Evolutionary conservation across 768 basidiomycete species (phyloP).

Genomic region (Melanogaster broomeanus): DNA sequence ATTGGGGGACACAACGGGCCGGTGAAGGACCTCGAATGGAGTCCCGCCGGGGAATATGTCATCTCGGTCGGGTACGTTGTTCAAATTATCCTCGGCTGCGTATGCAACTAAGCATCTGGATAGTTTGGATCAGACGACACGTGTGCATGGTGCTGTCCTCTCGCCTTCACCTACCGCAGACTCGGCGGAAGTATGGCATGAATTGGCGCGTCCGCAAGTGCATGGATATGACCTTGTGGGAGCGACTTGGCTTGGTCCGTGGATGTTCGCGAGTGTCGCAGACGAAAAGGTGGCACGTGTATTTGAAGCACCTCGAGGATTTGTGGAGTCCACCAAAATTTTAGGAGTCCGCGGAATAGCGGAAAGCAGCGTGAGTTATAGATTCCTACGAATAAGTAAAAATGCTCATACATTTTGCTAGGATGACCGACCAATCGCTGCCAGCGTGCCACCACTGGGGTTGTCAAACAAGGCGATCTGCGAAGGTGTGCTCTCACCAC

Average conservation of each 20-base stretch:
- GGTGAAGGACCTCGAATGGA: conserved; percentile 85
- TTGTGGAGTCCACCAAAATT: conserved; percentile 62
- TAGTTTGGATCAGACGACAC: conserved; percentile 89
- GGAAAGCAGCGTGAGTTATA: conserved; percentile 48
- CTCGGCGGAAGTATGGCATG: conserved; percentile 63
- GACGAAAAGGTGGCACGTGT: conserved; percentile 96
- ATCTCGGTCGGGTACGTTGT: conserved; percentile 75
- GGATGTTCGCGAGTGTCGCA: conserved; percentile 86
- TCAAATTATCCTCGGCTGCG: not conserved
- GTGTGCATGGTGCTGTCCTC: conserved; percentile 72
- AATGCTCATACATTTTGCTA: conserved; percentile 28
- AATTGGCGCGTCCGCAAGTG: conserved; percentile 90
- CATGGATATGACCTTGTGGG: conserved; percentile 94
- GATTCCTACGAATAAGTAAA: not conserved
- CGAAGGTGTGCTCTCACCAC: conserved; percentile 48
- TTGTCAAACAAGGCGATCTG: conserved; percentile 91
- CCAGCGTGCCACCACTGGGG: conserved; percentile 91
- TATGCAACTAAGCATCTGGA: conserved; percentile 4
- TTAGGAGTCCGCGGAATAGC: conserved; percentile 50
- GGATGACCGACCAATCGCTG: conserved; percentile 69
- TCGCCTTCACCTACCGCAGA: conserved; percentile 6
- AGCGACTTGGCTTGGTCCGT: conserved; percentile 69
- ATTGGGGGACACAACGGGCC: conserved; percentile 83
- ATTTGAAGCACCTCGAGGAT: conserved; percentile 87
- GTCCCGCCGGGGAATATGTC: conserved; percentile 81